Percentiles rank a stretch among this genome's conserved stretches.
Conservation (phyloP, 2,329 filamentous ascomycete species). For the Arthrobotrys sphaeroides region DNA sequence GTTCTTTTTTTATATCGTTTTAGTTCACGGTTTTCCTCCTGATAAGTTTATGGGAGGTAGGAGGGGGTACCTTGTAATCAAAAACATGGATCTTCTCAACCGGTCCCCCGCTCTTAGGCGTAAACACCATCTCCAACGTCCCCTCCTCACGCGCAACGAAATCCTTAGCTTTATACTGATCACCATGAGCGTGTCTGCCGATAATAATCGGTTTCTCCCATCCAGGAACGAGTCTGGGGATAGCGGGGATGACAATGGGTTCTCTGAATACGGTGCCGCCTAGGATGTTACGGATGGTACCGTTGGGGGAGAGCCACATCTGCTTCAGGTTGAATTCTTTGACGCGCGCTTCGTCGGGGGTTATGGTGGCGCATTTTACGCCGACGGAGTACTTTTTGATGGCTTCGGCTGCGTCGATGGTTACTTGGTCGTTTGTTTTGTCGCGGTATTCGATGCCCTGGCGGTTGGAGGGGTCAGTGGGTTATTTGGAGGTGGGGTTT, state of each 20-base stretch:
- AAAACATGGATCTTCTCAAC: slow-evolving; percentile 88
- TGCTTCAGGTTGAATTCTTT: slow-evolving; percentile 99
- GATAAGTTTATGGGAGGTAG: background rate
- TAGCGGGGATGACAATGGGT: slow-evolving; percentile 93
- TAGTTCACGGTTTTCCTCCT: background rate
- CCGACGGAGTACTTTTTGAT: slow-evolving; percentile 99
- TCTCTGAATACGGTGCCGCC: slow-evolving; percentile 99
- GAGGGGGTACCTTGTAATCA: slow-evolving; percentile 73
- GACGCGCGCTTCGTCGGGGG: slow-evolving; percentile 93
- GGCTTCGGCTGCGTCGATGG: slow-evolving; percentile 90
- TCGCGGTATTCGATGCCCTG: slow-evolving; percentile 90
- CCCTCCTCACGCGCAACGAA: slow-evolving; percentile 81
- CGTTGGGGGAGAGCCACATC: slow-evolving; percentile 98
- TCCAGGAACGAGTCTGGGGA: slow-evolving; percentile 91
- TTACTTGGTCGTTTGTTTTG: slow-evolving; percentile 95
- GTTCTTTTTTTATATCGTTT: slow-evolving; percentile 60
- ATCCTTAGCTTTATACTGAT: slow-evolving; percentile 98
- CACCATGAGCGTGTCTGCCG: slow-evolving; percentile 96
- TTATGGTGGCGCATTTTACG: slow-evolving; percentile 99
- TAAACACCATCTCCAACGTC: slow-evolving; percentile 94
- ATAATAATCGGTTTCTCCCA: slow-evolving; percentile 99
- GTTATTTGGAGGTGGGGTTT: slow-evolving; percentile 37
- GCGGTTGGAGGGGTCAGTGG: slow-evolving; percentile 53
- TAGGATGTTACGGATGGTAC: slow-evolving; percentile 78
- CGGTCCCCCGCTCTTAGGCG: slow-evolving; percentile 78